Base-by-base conservation (phyloP, 2,329 filamentous ascomycete species). In the Fusarium sp. region DNA sequence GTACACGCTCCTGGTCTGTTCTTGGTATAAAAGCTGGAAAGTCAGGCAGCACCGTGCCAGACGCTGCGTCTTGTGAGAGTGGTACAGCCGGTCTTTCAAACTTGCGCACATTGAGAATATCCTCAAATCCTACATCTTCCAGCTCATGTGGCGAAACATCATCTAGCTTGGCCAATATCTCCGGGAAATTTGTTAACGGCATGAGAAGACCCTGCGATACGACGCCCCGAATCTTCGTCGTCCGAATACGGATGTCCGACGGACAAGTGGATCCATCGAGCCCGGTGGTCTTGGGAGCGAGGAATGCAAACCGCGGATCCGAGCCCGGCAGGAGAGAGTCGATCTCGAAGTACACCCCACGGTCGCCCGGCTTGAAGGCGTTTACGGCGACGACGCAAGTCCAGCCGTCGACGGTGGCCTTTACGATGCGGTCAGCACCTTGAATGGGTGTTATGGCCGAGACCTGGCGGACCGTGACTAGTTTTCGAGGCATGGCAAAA, bases 1-100 rank as follows among this genome's bases (percentile, higher is more conserved):
- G 71, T 15, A 73, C 65, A 7, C 71, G 68, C 54, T 73, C 68
- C 47, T 70, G 66, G 10, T 73, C 69, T 39, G 70, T 70, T 44
- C 60, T 67, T 21, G 61, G 70, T 30, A 73, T 34, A 40, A 73
- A 73, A 15, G 7, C 14, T 4, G 67, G 67, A 32, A 72, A 73
- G 9, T 68, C 61, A 6, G 67, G 63, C 15, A 67, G 39, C 4
- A 45, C 23, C 20, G 40, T 40, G 15, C 24, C 42, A n/a, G 30
- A 17, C 19, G 36, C 7, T 7, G 15, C 36, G 14, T 36, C 45
- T 21, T 39, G 43, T 17, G 38, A 19, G 12, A 39, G 15, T 15
- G 34, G 26, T 3, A 32, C 20, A 6, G 32, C 11, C 3, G 61
- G 58, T n/a, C 44, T 49, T 47, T 71, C 67, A 40, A 54, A 73